Evolutionary conservation across 345 rosid genomes (phyloP).

Genomic region (Bruguiera parviflora): DNA sequence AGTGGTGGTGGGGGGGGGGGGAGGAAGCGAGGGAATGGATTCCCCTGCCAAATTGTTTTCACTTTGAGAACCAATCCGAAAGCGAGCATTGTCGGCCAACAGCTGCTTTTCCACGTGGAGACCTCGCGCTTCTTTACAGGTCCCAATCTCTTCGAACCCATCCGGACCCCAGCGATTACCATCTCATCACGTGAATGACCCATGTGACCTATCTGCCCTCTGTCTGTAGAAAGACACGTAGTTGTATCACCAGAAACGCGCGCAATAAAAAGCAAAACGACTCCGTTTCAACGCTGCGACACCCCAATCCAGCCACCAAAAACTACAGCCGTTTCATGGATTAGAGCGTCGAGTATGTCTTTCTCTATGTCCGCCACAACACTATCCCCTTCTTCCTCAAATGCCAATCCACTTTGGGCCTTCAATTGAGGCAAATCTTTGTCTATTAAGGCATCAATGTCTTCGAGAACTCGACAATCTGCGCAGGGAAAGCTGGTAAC

Average conservation of each 20-base stretch:
- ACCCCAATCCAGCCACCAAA: not conserved
- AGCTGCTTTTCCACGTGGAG: too few relatives aligned
- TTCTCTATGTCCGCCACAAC: slow-evolving; percentile 47
- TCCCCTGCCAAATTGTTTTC: too few relatives aligned
- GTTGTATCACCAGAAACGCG: not conserved
- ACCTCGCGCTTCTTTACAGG: too few relatives aligned
- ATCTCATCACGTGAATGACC: too few relatives aligned
- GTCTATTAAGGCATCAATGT: slow-evolving; percentile 56
- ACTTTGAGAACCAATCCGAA: too few relatives aligned
- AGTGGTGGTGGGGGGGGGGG: too few relatives aligned
- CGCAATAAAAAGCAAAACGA: not conserved
- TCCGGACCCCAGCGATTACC: too few relatives aligned
- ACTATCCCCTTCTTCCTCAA: slow-evolving; percentile 55
- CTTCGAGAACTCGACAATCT: slow-evolving; percentile 60
- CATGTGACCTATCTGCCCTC: too few relatives aligned
- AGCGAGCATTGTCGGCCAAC: too few relatives aligned
- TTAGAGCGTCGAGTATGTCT: slow-evolving; percentile 42
- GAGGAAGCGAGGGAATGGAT: too few relatives aligned
- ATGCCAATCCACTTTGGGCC: slow-evolving; percentile 12
- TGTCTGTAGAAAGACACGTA: too few relatives aligned
- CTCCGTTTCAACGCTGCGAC: not conserved
- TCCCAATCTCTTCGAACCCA: too few relatives aligned
- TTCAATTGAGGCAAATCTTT: slow-evolving; percentile 43
- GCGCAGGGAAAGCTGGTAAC: slow-evolving; percentile 43
- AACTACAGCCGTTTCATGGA: slow-evolving; percentile 44